Percentiles rank a stretch among this genome's conserved stretches.
These are phyloP conservation scores for Tilletia setariae DNA, from an alignment of 1,284 basidiomycete genomes.

Conservation along the genomic window DNA sequence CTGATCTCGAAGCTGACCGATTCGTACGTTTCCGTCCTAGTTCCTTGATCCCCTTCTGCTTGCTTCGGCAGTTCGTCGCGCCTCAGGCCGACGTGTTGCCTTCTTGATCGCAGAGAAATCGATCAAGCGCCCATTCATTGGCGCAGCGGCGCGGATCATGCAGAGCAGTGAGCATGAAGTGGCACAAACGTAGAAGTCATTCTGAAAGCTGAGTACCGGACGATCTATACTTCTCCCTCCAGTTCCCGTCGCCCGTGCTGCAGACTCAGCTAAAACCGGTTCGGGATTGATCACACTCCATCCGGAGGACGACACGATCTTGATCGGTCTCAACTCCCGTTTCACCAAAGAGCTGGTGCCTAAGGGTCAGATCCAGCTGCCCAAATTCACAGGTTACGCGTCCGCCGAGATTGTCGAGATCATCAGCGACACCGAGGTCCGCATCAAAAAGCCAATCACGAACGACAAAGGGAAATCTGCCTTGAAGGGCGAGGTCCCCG, in stretches of 20 bases:
- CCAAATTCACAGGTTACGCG: slow-evolving; percentile 74
- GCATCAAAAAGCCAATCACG: slow-evolving; percentile 79
- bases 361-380: slow-evolving; percentile 81
- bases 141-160: slow-evolving; percentile 80
- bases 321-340: slow-evolving; percentile 74
- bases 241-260: slow-evolving; percentile 80
- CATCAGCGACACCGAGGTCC: slow-evolving; percentile 75
- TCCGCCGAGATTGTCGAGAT: slow-evolving; percentile 83
- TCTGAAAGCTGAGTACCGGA: background rate
- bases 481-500: slow-evolving; percentile 23
- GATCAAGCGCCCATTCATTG: slow-evolving; percentile 75
- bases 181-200: background rate
- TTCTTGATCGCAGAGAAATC: slow-evolving; percentile 93
- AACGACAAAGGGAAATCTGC: slow-evolving; percentile 42
- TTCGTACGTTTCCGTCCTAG: slow-evolving; percentile 57
- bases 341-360: slow-evolving; percentile 75
- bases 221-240: slow-evolving; percentile 19
- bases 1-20: background rate
- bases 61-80: slow-evolving; percentile 76
- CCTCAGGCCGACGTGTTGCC: slow-evolving; percentile 77
- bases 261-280: slow-evolving; percentile 78
- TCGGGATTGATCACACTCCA: slow-evolving; percentile 72
- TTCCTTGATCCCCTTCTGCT: slow-evolving; percentile 93
- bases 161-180: slow-evolving; percentile 71
- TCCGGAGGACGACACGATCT: slow-evolving; percentile 60